Base-by-base conservation (phyloP, 2,329 filamentous ascomycete species). In the Dothistroma pini region DNA sequence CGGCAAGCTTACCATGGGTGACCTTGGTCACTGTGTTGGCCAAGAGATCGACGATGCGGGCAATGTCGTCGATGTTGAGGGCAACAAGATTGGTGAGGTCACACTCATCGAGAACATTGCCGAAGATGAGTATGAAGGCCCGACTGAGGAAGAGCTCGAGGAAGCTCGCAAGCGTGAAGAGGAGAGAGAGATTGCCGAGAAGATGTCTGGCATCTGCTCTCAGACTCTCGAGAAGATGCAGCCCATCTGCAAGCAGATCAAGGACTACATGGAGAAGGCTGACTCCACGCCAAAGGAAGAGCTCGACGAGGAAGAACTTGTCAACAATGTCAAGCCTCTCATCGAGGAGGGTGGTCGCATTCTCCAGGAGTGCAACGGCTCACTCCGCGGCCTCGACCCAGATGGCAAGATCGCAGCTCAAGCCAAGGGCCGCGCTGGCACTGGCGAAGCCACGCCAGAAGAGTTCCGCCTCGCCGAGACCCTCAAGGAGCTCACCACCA, bases 221-320 rank as follows among this genome's bases (percentile, higher is more conserved):
- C 86, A 93, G 74, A 90, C 90, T 14, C 82, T 96, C 7, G 91
- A 96, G 71, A 89, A 88, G 74, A 85, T 96, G 72, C 87, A 89
- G 67, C 92, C 92, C 10, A 86, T 96, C 72, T 89, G 90, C 81
- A 91, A 90, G 78, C 84, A 91, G 80, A 96, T 96, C 75, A 89
- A 86, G 4, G 88, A 92, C 85, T 84, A 88, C 77, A 89, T 96
- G 70, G 90, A 96, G 69, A 82, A 82, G 58, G 91, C 90, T 31
- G 90, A 96, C 75, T 85, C 86, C 66, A 90, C 89, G 31, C 88
- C 89, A 49, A 89, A 91, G 76, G 90, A 96, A 4, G 91, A 96
- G 69, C 87, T 93, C 25, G 91, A 97, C 71, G 93, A 97, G 74
- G 91, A 97, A 71, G 84, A 90, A 68, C 85, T 96, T 5, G 92